Base-by-base conservation (phyloP, 2,329 filamentous ascomycete genomes). In the Xylariaceae sp. region DNA sequence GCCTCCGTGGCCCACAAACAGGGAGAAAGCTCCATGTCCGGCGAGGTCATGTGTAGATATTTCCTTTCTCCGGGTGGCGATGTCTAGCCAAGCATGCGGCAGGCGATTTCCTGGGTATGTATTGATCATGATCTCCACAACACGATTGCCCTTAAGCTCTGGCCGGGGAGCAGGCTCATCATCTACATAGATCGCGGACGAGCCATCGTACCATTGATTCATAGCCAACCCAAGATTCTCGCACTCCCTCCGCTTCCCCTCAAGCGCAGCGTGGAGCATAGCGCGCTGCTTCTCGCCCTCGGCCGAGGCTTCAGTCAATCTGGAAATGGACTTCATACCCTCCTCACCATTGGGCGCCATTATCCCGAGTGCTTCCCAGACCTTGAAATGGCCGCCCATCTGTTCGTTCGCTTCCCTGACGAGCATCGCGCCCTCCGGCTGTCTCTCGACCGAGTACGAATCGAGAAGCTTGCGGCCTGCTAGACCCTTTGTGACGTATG, bases 1-100 rank as follows among this genome's bases (percentile, higher is more conserved):
- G 1, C 80, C 80, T 1, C 79, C 77, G n/a, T 76, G 71, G 0
- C 80, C 79, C 0, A 74, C 76, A 6, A 79, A 57, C 2, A 79
- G 55, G 11, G 60, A 65, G 55, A 80, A 82, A 0, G 55, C 53
- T 1, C 77, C 75, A 40, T 82, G 68, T 0, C 80, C 80, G 0
- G 76, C 76, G 1, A 85, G 61, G 58, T 85, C 81, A 37, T 79
- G 73, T 0, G 79, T 83, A 1, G 78, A 82, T 16, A 77, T 63
- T 12, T 64, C 64, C 42, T 68, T 57, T 8, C 64, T 63, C 0
- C 78, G 73, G 10, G 68, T 54, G 6, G 66, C 55, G 17, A 68
- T 69, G 61, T 80, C 77, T 14, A 85, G 63, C 82, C 82, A 85
- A 0, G 70, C 80, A 60, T 86, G 82, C 5, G 82, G 82, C 19